Evolutionary conservation across 257 asterid species (phyloP).

Genomic region (Mentha longifolia): DNA sequence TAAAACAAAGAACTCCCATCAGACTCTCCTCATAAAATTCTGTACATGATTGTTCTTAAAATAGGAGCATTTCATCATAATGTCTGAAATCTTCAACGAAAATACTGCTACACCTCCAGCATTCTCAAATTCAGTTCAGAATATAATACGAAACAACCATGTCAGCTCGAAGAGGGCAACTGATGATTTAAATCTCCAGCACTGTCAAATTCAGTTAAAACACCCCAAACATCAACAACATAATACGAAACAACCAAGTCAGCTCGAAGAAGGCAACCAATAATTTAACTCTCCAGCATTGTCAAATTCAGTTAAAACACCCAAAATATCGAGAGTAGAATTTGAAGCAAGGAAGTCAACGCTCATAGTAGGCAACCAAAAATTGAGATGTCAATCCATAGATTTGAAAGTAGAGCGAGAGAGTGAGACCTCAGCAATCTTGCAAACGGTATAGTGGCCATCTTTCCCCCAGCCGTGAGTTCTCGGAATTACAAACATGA

Average conservation of each 20-base stretch:
- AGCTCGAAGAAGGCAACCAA: too few relatives aligned
- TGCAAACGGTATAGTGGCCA: conserved; percentile 78
- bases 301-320: too few relatives aligned
- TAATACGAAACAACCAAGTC: too few relatives aligned
- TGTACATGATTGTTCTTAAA: not conserved
- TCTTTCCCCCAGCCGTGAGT: conserved; percentile 81
- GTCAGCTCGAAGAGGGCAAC: not conserved
- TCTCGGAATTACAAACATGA: conserved; percentile 43
- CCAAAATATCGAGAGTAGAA: too few relatives aligned
- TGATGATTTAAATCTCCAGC: not conserved
- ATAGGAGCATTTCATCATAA: not conserved
- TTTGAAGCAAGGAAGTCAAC: too few relatives aligned
- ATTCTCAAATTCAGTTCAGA: not conserved
- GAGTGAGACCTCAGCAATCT: conserved; percentile 70
- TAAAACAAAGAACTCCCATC: conserved; percentile 25
- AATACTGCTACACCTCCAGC: not conserved
- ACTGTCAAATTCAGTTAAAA: not conserved
- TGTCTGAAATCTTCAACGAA: conserved; percentile 1
- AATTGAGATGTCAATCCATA: not conserved
- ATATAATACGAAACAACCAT: not conserved
- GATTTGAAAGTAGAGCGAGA: not conserved
- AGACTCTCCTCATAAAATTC: conserved; percentile 21
- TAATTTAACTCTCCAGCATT: too few relatives aligned
- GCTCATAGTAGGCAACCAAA: too few relatives aligned
- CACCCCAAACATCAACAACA: too few relatives aligned